Conservation (phyloP, 208 protist genomes). For the Trypanosoma caninum region DNA sequence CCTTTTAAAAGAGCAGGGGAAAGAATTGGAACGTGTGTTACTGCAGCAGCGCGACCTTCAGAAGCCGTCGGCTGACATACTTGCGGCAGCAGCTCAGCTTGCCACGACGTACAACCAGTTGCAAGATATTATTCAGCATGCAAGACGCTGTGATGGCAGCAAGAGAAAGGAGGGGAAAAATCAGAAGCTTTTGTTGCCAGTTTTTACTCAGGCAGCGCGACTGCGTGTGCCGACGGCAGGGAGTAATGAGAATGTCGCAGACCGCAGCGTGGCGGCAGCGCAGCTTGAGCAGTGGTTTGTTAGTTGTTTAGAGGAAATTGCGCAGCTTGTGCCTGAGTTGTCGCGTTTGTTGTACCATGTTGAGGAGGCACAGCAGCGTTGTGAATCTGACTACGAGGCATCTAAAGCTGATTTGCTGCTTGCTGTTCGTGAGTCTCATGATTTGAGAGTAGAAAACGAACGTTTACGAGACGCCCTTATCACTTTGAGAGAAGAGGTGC, state of each 20-base stretch:
- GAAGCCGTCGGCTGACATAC: slow-evolving; percentile 5
- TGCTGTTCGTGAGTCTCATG: slow-evolving; percentile 8
- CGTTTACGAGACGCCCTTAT: slow-evolving; percentile 14
- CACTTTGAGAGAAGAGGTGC: slow-evolving; percentile 19
- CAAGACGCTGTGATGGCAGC: not conserved
- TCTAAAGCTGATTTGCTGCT: not conserved
- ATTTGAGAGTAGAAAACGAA: slow-evolving; percentile 13
- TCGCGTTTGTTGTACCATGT: slow-evolving; percentile 1
- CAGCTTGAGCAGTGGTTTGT: slow-evolving; percentile 19
- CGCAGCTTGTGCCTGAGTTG: slow-evolving; percentile 3
- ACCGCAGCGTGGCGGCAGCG: not conserved
- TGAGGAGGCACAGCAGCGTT: slow-evolving; percentile 8
- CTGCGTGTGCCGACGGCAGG: slow-evolving; percentile 5
- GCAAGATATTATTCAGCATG: slow-evolving; percentile 1
- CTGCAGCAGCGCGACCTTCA: not conserved
- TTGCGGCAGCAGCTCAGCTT: slow-evolving; percentile 9
- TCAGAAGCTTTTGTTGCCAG: not conserved
- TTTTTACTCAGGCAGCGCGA: not conserved
- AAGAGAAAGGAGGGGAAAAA: too few species aligned
- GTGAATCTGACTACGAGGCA: not conserved
- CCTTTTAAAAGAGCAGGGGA: not conserved
- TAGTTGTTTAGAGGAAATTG: slow-evolving; percentile 13
- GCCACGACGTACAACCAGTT: slow-evolving; percentile 18
- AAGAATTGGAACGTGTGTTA: not conserved
- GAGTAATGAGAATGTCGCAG: not conserved